Conservation (phyloP, 2,329 filamentous ascomycete species). For the Fusarium equiseti region DNA sequence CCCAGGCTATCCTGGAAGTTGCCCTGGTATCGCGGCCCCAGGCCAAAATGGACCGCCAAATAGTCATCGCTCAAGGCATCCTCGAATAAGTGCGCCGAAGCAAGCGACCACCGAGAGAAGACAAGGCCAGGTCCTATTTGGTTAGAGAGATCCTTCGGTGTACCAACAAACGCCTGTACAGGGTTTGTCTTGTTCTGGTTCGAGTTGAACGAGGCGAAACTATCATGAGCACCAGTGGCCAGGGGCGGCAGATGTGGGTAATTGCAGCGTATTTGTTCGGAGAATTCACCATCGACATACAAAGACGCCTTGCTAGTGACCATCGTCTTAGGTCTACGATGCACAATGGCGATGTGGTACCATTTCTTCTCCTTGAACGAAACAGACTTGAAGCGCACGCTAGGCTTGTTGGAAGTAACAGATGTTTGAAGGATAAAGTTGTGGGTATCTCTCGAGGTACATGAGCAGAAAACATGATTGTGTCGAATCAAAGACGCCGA, state of each 20-base stretch:
- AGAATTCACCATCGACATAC: constrained; percentile 93
- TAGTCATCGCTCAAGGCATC: constrained; percentile 91
- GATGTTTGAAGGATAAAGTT: constrained; percentile 98
- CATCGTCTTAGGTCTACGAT: constrained; percentile 81
- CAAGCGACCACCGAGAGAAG: constrained; percentile 86
- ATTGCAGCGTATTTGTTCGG: constrained; percentile 88
- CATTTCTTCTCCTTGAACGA: constrained; percentile 81
- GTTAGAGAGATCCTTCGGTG: constrained; percentile 86
- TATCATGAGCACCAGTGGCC: constrained; percentile 72
- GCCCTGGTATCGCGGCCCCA: constrained; percentile 91
- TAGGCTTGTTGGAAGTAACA: constrained; percentile 85
- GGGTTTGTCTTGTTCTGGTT: constrained; percentile 69
- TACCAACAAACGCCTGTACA: constrained; percentile 93
- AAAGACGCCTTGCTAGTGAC: constrained; percentile 84
- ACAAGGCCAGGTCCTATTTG: constrained; percentile 79
- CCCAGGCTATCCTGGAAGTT: constrained; percentile 98
- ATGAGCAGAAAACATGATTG: constrained; percentile 95
- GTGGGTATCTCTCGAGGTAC: constrained; percentile 90
- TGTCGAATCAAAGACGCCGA: constrained; percentile 91
- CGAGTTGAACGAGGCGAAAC: constrained; percentile 76
- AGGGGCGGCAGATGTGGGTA: constrained; percentile 84
- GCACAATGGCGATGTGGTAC: constrained; percentile 94
- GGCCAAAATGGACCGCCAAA: constrained; percentile 87
- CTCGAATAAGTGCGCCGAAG: constrained; percentile 89
- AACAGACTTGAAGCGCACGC: constrained; percentile 90